phyloP scores from a whole-genome alignment of 768 basidiomycete species.

The Calocera cornea region DNA sequence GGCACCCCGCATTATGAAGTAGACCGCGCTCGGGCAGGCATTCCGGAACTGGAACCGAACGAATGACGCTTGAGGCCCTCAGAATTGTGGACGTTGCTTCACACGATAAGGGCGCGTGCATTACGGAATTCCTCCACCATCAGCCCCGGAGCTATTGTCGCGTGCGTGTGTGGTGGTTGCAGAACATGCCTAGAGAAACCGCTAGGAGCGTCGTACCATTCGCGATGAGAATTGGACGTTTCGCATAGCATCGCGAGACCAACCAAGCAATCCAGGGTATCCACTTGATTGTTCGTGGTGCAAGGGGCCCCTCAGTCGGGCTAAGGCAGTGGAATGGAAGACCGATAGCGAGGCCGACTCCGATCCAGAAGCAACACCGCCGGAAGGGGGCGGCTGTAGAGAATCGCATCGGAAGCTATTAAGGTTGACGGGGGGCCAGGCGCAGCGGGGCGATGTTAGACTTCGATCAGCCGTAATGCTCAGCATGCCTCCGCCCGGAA shows the following conservation, averaged over 20 bases:
- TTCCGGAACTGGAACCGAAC: neutral
- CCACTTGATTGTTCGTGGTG: neutral
- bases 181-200: neutral
- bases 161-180: neutral
- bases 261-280: neutral
- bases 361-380: neutral
- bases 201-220: neutral
- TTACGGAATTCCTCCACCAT: neutral
- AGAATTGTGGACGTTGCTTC: neutral
- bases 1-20: conserved; percentile 1
- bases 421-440: neutral
- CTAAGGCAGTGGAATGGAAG: neutral
- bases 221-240: neutral
- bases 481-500: neutral
- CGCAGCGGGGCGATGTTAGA: neutral
- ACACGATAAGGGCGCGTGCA: neutral
- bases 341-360: neutral
- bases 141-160: neutral
- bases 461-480: neutral
- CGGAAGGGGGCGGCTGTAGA: neutral
- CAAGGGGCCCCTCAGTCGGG: neutral
- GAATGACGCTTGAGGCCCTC: neutral
- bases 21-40: neutral
- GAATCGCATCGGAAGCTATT: neutral
- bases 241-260: neutral